phyloP scores from a whole-genome alignment of 2,329 filamentous ascomycete genomes.

The Aspergillus quadricinctus region DNA sequence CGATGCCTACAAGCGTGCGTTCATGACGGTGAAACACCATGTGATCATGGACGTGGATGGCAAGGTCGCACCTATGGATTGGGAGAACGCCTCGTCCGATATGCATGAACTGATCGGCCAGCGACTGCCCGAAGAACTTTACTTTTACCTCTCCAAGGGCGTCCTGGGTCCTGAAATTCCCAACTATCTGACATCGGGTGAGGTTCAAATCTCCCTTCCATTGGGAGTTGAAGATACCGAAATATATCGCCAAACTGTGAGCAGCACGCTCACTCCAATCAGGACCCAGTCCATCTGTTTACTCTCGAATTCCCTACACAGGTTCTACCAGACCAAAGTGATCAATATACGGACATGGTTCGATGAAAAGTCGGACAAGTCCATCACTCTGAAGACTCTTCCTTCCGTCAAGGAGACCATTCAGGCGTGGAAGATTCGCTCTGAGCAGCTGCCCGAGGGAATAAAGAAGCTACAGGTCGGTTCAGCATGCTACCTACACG shows the following conservation, averaged over 20 bases:
- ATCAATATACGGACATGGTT: conserved; percentile 83
- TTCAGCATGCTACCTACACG: not conserved
- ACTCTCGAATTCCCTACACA: conserved; percentile 72
- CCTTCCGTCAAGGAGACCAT: conserved; percentile 52
- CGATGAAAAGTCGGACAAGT: conserved; percentile 60
- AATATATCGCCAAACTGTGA: conserved; percentile 76
- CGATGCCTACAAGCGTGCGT: conserved; percentile 80
- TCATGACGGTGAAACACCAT: conserved; percentile 82
- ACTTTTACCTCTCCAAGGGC: conserved; percentile 82
- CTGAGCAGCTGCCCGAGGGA: conserved; percentile 47
- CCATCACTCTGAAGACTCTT: conserved; percentile 59
- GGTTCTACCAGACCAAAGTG: conserved; percentile 76
- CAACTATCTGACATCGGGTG: conserved; percentile 74
- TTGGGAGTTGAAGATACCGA: conserved; percentile 75
- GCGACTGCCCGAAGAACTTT: conserved; percentile 81
- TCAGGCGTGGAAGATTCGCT: conserved; percentile 68
- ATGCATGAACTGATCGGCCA: conserved; percentile 88
- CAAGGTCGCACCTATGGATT: conserved; percentile 69
- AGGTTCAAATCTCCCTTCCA: conserved; percentile 75
- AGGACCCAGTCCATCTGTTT: conserved; percentile 74
- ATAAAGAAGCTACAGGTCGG: conserved; percentile 30
- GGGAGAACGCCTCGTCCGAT: conserved; percentile 70
- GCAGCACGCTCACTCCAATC: conserved; percentile 66
- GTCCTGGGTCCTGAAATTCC: conserved; percentile 74
- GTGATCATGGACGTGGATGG: conserved; percentile 76